A percentile compares a stretch with the other conserved stretches of the same genome.
Conservation (phyloP, 768 basidiomycete species). For the Boletus subparvulus region DNA sequence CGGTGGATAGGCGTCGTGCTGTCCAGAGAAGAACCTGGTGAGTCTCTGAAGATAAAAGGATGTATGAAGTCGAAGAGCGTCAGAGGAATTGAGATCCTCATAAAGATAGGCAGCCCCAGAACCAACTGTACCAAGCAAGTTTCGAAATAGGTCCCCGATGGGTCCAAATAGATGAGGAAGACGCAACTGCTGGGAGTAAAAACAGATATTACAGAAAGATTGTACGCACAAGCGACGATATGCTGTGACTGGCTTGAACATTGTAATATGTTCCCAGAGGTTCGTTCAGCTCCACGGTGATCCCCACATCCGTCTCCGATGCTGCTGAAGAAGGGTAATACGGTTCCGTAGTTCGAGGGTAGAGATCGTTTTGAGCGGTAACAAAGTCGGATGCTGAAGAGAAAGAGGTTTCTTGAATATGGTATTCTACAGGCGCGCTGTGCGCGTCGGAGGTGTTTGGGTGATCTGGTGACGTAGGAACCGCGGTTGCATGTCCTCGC, state of each 20-base stretch:
- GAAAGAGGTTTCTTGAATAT: constrained; percentile 1
- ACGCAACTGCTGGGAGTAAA: not conserved
- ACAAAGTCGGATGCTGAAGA: constrained; percentile 4
- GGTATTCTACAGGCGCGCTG: not conserved
- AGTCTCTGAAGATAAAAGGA: not conserved
- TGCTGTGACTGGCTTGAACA: constrained; percentile 14
- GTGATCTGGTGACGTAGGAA: not conserved
- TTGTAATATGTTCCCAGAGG: constrained; percentile 12
- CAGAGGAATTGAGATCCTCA: not conserved
- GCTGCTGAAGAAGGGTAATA: constrained; percentile 2
- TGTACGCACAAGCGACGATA: constrained; percentile 29
- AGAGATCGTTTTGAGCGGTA: not conserved
- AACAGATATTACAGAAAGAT: not conserved
- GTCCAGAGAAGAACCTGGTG: not conserved
- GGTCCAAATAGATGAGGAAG: not conserved
- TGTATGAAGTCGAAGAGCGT: not conserved
- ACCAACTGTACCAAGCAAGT: not conserved
- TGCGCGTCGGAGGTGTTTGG: not conserved
- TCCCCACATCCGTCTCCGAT: constrained; percentile 12
- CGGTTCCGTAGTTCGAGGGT: constrained; percentile 2
- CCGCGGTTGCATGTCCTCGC: not conserved
- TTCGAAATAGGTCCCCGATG: not conserved
- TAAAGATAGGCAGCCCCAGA: not conserved
- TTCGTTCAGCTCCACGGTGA: constrained; percentile 16
- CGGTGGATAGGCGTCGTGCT: constrained; percentile 17